Percentiles rank a stretch among this genome's conserved stretches.
Evolutionary conservation across 495 filamentous ascomycete genomes (phyloP).

Genomic region (Neurospora africana): DNA sequence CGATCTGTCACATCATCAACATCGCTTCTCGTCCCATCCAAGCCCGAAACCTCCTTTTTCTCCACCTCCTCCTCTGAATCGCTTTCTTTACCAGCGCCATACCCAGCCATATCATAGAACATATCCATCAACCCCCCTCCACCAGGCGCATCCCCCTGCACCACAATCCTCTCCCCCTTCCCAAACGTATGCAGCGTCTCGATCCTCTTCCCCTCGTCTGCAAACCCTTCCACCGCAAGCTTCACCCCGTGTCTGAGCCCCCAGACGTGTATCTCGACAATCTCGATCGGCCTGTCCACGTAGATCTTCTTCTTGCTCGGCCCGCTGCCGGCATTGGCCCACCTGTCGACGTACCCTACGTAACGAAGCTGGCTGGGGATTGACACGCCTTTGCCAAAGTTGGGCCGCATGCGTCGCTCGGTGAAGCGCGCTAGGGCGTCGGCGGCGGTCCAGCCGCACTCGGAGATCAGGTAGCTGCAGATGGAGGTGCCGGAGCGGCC

Average conservation of each 20-base stretch:
- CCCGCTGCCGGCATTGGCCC: slow-evolving; percentile 47
- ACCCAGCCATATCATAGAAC: slow-evolving; percentile 43
- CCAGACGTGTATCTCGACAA: slow-evolving; percentile 84
- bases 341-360: slow-evolving; percentile 82
- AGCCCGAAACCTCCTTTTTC: slow-evolving; percentile 13
- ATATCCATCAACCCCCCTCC: slow-evolving; percentile 37
- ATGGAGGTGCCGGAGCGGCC: slow-evolving; percentile 84
- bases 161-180: slow-evolving; percentile 59
- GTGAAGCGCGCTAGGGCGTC: slow-evolving; percentile 79
- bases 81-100: slow-evolving; percentile 8
- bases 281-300: slow-evolving; percentile 71
- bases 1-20: not conserved
- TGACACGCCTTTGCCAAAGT: slow-evolving; percentile 81
- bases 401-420: slow-evolving; percentile 73
- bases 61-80: slow-evolving; percentile 19
- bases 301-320: slow-evolving; percentile 49
- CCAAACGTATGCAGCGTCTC: slow-evolving; percentile 74
- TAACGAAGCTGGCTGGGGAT: slow-evolving; percentile 87
- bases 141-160: slow-evolving; percentile 46
- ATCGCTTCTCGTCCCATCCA: slow-evolving; percentile 6
- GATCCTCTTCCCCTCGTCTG: slow-evolving; percentile 78
- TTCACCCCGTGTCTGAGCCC: slow-evolving; percentile 82
- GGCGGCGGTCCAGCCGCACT: slow-evolving; percentile 74
- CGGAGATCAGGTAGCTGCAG: slow-evolving; percentile 78
- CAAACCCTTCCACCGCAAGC: slow-evolving; percentile 73